Evolutionary conservation across 345 rosid species (phyloP).

Genomic region (Carallia brachiata): DNA sequence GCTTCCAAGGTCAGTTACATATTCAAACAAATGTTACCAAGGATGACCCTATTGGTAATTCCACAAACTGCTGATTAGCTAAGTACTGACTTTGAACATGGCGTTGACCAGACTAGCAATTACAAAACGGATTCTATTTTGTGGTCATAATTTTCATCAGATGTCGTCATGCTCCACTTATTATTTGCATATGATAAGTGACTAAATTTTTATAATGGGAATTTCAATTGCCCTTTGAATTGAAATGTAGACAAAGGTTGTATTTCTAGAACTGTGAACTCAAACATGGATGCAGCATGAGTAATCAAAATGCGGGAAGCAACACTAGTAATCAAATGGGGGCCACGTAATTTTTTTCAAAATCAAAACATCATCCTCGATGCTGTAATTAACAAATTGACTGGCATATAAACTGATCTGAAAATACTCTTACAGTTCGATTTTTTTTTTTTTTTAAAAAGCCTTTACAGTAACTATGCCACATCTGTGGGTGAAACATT

Average conservation of each 20-base stretch:
- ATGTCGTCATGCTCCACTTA: not conserved
- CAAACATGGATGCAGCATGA: constrained; percentile 8
- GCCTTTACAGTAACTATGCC: too few species aligned
- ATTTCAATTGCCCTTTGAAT: not conserved
- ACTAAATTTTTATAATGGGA: not conserved
- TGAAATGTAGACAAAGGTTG: not conserved
- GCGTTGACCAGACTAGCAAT: constrained; percentile 11
- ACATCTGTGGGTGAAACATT: too few species aligned
- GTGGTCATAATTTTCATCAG: not conserved
- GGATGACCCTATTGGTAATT: not conserved
- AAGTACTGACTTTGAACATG: constrained; percentile 21
- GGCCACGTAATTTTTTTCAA: not conserved
- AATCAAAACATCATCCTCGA: too few species aligned
- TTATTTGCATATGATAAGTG: too few species aligned
- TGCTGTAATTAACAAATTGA: too few species aligned
- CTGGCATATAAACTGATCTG: too few species aligned
- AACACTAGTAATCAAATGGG: not conserved
- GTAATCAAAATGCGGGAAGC: not conserved
- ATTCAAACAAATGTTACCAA: constrained; percentile 7
- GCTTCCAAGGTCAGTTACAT: constrained; percentile 25
- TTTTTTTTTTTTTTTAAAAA: too few species aligned
- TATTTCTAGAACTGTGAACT: constrained; percentile 6
- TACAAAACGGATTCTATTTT: not conserved
- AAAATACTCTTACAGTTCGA: too few species aligned
- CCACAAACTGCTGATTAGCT: not conserved